These are phyloP conservation scores for Geotrichum klebahnii DNA, from an alignment of 1,139 yeast species.

Conservation along the genomic window DNA sequence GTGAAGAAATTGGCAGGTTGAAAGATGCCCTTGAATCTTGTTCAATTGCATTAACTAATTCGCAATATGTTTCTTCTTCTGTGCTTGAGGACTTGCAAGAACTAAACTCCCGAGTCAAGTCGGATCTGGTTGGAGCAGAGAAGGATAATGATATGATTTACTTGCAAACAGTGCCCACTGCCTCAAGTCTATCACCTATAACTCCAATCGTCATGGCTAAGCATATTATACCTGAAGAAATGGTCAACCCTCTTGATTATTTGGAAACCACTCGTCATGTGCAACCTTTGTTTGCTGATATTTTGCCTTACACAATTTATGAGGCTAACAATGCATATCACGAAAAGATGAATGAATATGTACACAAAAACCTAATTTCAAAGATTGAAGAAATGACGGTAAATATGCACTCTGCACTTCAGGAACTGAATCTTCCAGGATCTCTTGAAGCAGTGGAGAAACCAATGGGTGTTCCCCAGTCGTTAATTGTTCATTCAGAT, in stretches of 20 bases:
- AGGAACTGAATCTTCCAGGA: slow-evolving; percentile 48
- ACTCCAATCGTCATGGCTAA: slow-evolving; percentile 52
- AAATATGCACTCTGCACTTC: slow-evolving; percentile 42
- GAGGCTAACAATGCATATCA: slow-evolving; percentile 66
- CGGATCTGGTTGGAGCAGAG: slow-evolving; percentile 54
- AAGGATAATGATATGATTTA: slow-evolving; percentile 80
- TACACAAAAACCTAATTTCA: slow-evolving; percentile 48
- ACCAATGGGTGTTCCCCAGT: slow-evolving; percentile 60
- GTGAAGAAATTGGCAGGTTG: slow-evolving; percentile 64
- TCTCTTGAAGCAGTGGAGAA: slow-evolving; percentile 59
- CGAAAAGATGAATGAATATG: slow-evolving; percentile 58
- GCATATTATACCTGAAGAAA: slow-evolving; percentile 44
- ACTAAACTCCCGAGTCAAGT: slow-evolving; percentile 45
- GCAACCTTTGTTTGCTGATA: slow-evolving; percentile 47
- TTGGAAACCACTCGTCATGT: slow-evolving; percentile 24
- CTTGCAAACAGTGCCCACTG: slow-evolving; percentile 57
- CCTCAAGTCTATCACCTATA: slow-evolving; percentile 44
- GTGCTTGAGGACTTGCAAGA: slow-evolving; percentile 50
- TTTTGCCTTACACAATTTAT: slow-evolving; percentile 64
- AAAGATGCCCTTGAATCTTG: slow-evolving; percentile 43
- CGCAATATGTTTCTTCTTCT: slow-evolving; percentile 45
- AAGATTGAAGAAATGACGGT: slow-evolving; percentile 54
- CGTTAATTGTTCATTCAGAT: slow-evolving; percentile 52
- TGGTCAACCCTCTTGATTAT: slow-evolving; percentile 25
- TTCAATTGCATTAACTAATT: slow-evolving; percentile 19